Evolutionary conservation across 192 early-diverging fungal species (phyloP), one percentile per base, ranked within the genome.

Genomic region (Nowakowskiella sp.): DNA sequence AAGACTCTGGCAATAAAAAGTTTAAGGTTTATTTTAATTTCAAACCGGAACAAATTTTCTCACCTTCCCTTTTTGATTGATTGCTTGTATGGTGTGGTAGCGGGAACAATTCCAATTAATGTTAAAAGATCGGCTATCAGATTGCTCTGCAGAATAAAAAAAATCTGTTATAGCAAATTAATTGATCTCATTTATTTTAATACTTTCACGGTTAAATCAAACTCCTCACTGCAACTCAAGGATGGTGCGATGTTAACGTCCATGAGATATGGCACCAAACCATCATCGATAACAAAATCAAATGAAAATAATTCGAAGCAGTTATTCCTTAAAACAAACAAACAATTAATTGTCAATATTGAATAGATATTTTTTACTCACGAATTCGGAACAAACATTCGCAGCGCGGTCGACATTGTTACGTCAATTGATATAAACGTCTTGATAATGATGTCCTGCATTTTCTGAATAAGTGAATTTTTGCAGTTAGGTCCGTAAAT

Each of bases 391-490:
- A 39, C 36, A 39, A 13, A 39, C 36, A 39, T 39, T 13, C 19
- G 13, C 36, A 47, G 50, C 26, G 50, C 30, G 3, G 50, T 51
- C 3, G 50, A 34, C 13, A 65, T 21, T 24, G 48, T 33, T 19
- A 50, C 25, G 42, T 60, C 64, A n/a, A 53, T 57, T 28, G 65
- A 24, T 3, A 65, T 22, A 4, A 65, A 46, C 7, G 64, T 44
- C 31, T 65, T 65, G 21, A 65, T 49, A 26, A 65, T 49, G 0
- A 65, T 51, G 39, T 65, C 64, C 19, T 64, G 50, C 6, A 66
- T 61, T 60, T 3, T 68, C 39, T n/a, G 31, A 34, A 67, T 64
- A 1, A 21, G 54, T 66, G 59, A 36, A 63, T n/a, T 47, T 47
- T 47, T 27, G 28, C 33, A 47, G n/a, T n/a, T 47, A 32, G 27